Evolutionary conservation across 768 basidiomycete species (phyloP).

Genomic region (Pleurotus ostreatus): DNA sequence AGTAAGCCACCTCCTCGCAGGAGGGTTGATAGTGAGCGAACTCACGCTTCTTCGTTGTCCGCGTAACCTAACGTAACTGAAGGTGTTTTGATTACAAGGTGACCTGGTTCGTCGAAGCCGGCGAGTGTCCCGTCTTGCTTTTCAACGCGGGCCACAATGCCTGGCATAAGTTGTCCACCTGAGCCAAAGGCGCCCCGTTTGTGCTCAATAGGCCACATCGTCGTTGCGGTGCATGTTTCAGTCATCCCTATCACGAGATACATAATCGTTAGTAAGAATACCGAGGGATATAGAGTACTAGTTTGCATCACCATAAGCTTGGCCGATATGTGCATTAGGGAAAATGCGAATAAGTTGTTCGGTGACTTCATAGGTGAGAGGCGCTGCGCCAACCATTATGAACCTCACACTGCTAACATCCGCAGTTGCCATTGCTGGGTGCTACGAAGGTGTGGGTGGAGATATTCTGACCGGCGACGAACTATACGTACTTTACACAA

Average conservation of each 20-base stretch:
- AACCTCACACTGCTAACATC: slow-evolving; percentile 40
- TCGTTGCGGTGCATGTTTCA: slow-evolving; percentile 51
- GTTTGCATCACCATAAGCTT: slow-evolving; percentile 45
- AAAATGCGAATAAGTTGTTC: slow-evolving; percentile 44
- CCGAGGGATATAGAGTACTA: background rate
- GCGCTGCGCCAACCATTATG: slow-evolving; percentile 57
- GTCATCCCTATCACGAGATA: slow-evolving; percentile 50
- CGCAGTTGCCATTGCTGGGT: slow-evolving; percentile 47
- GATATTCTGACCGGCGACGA: background rate
- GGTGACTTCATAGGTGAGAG: slow-evolving; percentile 51
- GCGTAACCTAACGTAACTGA: slow-evolving; percentile 53
- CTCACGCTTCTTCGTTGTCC: slow-evolving; percentile 60
- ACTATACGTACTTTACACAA: slow-evolving; percentile 44
- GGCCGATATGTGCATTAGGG: slow-evolving; percentile 51
- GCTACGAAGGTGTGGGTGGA: slow-evolving; percentile 25
- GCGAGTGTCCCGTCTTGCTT: slow-evolving; percentile 56
- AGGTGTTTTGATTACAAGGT: slow-evolving; percentile 52
- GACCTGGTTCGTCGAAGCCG: slow-evolving; percentile 53
- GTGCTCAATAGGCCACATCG: slow-evolving; percentile 42
- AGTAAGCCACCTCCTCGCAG: too few species aligned
- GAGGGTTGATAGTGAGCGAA: slow-evolving; percentile 6
- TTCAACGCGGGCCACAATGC: slow-evolving; percentile 48
- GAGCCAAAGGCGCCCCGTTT: slow-evolving; percentile 53
- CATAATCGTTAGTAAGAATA: background rate
- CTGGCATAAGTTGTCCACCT: slow-evolving; percentile 55